Percentiles rank a stretch among this genome's conserved stretches.
Evolutionary conservation across 2,329 filamentous ascomycete species (phyloP).

Genomic region (Neurospora crassa): DNA sequence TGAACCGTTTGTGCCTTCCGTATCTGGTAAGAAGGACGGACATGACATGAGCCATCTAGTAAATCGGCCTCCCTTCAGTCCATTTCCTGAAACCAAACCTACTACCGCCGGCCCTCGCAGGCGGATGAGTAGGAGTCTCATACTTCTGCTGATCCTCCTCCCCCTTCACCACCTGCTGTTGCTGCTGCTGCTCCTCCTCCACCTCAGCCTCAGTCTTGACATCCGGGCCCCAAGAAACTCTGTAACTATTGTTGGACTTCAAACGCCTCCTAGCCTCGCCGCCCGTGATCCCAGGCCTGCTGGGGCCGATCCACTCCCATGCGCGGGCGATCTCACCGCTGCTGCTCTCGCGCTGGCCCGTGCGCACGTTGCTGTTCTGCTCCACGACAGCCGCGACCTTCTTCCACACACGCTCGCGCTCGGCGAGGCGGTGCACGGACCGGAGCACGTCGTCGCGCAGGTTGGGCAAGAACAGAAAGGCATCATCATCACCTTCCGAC

Average conservation of each 20-base stretch:
- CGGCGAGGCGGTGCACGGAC: constrained; percentile 64
- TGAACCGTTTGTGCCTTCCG: neutral
- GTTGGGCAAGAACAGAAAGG: constrained; percentile 80
- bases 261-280: constrained; percentile 32
- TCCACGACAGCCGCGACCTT: constrained; percentile 79
- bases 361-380: constrained; percentile 85
- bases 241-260: constrained; percentile 31
- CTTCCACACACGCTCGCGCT: constrained; percentile 76
- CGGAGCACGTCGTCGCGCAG: constrained; percentile 84
- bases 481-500: constrained; percentile 60
- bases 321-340: constrained; percentile 57
- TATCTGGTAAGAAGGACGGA: neutral
- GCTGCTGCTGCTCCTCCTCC: constrained; percentile 8
- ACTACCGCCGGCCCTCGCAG: neutral
- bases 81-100: constrained; percentile 23
- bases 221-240: constrained; percentile 37
- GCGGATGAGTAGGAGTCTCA: neutral
- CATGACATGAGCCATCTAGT: constrained; percentile 8
- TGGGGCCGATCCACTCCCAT: constrained; percentile 62
- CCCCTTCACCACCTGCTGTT: constrained; percentile 10
- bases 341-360: constrained; percentile 55
- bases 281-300: constrained; percentile 30
- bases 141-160: neutral
- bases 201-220: constrained; percentile 25
- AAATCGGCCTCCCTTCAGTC: constrained; percentile 27